phyloP scores from a whole-genome alignment of 2,329 filamentous ascomycete genomes.

The Ophiostoma quercus region DNA sequence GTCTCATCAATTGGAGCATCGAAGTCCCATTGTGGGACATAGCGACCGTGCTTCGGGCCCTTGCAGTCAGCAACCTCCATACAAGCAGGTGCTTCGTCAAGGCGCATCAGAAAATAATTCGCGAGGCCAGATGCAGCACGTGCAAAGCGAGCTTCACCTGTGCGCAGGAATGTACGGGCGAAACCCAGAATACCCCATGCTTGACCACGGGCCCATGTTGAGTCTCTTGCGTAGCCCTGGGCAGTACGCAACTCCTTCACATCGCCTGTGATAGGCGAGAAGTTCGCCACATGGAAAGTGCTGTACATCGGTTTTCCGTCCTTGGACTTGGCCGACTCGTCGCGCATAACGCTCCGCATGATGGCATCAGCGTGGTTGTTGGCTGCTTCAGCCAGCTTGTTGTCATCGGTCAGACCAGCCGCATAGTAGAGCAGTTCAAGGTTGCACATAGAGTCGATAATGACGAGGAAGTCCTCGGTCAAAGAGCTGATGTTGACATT shows the following conservation, averaged over 20 bases:
- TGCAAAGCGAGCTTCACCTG: conserved; percentile 41
- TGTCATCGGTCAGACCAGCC: conserved; percentile 33
- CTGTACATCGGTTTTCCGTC: conserved; percentile 31
- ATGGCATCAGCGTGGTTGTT: conserved; percentile 40
- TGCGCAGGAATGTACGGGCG: conserved; percentile 47
- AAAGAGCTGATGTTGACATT: conserved; percentile 33
- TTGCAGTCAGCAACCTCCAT: conserved; percentile 31
- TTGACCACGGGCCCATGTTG: conserved; percentile 49
- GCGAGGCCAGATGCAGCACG: conserved; percentile 43
- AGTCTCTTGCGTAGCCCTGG: conserved; percentile 44
- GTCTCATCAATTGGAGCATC: conserved; percentile 31
- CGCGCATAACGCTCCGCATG: conserved; percentile 39
- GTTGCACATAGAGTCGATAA: conserved; percentile 42
- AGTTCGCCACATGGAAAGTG: conserved; percentile 47
- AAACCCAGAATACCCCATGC: conserved; percentile 50
- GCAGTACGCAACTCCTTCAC: conserved; percentile 45
- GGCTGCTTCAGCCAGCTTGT: conserved; percentile 31
- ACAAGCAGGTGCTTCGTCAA: conserved; percentile 35
- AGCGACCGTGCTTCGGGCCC: conserved; percentile 27
- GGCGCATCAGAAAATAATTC: conserved; percentile 45
- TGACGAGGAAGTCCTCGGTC: conserved; percentile 38
- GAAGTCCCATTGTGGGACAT: conserved; percentile 40
- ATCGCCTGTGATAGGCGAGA: conserved; percentile 40
- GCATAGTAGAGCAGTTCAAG: conserved; percentile 38
- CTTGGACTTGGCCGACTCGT: conserved; percentile 29